Evolutionary conservation across 768 basidiomycete species (phyloP).

Genomic region (Pisolithus albus): DNA sequence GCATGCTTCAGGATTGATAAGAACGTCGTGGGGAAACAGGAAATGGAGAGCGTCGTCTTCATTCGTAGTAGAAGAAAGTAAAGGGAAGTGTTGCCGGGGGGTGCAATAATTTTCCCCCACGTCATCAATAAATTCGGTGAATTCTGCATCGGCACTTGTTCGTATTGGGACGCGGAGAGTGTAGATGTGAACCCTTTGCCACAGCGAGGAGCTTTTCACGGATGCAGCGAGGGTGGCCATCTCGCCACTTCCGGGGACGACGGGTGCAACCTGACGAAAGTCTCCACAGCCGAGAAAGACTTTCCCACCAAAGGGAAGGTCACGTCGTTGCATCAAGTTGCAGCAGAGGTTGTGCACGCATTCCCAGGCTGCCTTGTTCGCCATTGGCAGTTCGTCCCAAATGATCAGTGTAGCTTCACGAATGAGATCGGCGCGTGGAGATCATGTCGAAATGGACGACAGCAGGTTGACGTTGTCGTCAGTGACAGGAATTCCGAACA

Average conservation of each 20-base stretch:
- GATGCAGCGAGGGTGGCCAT: constrained; percentile 29
- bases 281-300: constrained; percentile 32
- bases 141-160: constrained; percentile 31
- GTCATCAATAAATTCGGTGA: constrained; percentile 30
- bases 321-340: neutral
- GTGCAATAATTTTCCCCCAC: constrained; percentile 31
- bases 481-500: constrained; percentile 31
- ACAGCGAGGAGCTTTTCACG: constrained; percentile 30
- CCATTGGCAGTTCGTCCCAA: constrained; percentile 41
- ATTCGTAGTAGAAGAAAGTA: constrained; percentile 12
- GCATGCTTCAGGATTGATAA: constrained; percentile 19
- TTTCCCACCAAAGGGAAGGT: constrained; percentile 33
- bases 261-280: constrained; percentile 37
- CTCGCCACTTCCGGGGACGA: constrained; percentile 24
- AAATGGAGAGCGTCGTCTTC: constrained; percentile 14
- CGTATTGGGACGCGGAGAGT: constrained; percentile 29
- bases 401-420: constrained; percentile 23
- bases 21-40: constrained; percentile 22
- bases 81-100: constrained; percentile 12
- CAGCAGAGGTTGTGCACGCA: constrained; percentile 24
- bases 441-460: constrained; percentile 27
- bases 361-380: constrained; percentile 26
- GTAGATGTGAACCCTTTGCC: constrained; percentile 24
- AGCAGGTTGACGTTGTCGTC: constrained; percentile 26
- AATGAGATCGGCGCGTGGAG: constrained; percentile 29